Evolutionary conservation across 306 rosid genomes (phyloP).

Genomic region (Leucaena leucocephala): DNA sequence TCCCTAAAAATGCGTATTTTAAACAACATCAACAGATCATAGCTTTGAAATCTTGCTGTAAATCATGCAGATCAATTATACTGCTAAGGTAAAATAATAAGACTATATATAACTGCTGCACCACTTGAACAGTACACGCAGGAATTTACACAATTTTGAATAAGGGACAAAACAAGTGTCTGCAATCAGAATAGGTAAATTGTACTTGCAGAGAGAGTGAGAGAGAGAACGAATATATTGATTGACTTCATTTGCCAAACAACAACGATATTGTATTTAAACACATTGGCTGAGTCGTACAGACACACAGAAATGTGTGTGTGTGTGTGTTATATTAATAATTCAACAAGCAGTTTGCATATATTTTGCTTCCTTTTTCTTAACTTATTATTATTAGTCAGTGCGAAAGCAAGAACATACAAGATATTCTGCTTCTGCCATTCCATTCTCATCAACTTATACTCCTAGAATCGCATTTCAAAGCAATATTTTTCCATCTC

Average conservation of each 20-base stretch:
- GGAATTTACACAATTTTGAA: neutral
- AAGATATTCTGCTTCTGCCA: constrained; percentile 11
- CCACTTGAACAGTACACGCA: neutral
- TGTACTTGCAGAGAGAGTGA: neutral
- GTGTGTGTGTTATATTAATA: neutral
- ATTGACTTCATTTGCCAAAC: neutral
- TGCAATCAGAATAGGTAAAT: neutral
- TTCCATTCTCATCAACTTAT: neutral
- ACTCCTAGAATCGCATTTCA: neutral
- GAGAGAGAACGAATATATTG: neutral
- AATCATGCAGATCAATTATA: neutral
- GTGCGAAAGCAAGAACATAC: neutral
- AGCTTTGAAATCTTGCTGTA: neutral
- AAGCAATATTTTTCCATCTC: neutral
- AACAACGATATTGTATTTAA: neutral
- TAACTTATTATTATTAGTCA: neutral
- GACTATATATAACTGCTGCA: too few relatives aligned
- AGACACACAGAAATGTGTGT: neutral
- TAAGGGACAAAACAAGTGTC: neutral
- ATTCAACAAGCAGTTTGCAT: neutral
- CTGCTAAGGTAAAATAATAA: neutral
- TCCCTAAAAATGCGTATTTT: constrained; percentile 7
- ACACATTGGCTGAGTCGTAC: neutral
- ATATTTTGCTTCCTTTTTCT: constrained; percentile 5
- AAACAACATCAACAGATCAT: neutral